A percentile compares a stretch with the other conserved stretches of the same genome.
Conservation (phyloP, 2,329 filamentous ascomycete genomes). For the Elsinoe batatas region DNA sequence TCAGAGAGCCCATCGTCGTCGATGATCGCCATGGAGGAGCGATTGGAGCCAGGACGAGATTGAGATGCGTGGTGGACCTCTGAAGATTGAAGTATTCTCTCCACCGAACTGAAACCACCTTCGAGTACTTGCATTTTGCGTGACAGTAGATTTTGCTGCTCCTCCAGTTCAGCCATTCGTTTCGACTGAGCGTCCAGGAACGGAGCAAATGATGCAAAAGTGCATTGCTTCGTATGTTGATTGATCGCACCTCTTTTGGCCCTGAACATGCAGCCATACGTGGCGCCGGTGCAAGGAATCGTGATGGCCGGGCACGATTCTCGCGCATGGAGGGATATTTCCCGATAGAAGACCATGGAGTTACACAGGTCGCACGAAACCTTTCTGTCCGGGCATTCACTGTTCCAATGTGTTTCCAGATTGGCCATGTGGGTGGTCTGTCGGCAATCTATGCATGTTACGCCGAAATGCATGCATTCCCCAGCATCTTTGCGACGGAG, state of each 20-base stretch:
- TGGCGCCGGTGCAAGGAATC: conserved; percentile 34
- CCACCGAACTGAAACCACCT: conserved; percentile 34
- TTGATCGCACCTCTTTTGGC: conserved; percentile 32
- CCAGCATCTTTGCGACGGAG: conserved; percentile 47
- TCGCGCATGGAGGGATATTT: conserved; percentile 33
- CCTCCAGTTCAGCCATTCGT: conserved; percentile 35
- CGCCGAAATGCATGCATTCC: conserved; percentile 45
- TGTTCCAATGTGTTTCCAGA: conserved; percentile 34
- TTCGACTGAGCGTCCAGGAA: conserved; percentile 34
- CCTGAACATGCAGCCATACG: conserved; percentile 34
- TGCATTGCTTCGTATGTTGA: conserved; percentile 33
- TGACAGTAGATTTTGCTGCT: conserved; percentile 32
- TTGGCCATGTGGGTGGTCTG: conserved; percentile 45
- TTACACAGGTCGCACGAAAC: conserved; percentile 35
- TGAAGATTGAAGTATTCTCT: conserved; percentile 27
- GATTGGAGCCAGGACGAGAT: background rate
- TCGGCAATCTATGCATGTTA: conserved; percentile 44
- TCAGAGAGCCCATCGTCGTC: background rate
- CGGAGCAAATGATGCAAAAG: conserved; percentile 39
- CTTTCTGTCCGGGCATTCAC: conserved; percentile 42
- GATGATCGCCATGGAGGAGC: background rate
- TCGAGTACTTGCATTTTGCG: conserved; percentile 38
- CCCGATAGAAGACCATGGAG: conserved; percentile 31
- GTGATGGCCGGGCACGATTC: conserved; percentile 34
- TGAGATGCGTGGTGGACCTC: background rate